phyloP scores from a whole-genome alignment of 768 basidiomycete genomes.

The Lactarius hatsudake region DNA sequence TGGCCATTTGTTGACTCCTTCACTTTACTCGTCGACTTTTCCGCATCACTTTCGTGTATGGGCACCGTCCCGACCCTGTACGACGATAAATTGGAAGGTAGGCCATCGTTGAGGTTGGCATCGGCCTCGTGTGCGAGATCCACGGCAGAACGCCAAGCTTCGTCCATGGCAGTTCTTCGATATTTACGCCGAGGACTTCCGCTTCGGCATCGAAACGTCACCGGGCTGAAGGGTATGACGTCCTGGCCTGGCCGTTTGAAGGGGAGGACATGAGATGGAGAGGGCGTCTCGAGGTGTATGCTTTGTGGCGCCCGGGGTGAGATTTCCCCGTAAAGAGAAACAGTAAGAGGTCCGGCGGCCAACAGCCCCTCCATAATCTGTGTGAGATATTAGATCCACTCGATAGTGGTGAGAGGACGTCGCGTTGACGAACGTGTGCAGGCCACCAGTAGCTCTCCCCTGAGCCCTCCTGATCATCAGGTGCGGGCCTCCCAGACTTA shows the following conservation, averaged over 20 bases:
- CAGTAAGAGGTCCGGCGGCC: constrained; percentile 32
- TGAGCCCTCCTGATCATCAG: constrained; percentile 28
- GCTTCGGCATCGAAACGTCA: constrained; percentile 33
- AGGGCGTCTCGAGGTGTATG: constrained; percentile 35
- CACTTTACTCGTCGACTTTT: background rate
- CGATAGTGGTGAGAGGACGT: constrained; percentile 17
- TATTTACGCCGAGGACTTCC: background rate
- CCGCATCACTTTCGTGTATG: background rate
- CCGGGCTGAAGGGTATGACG: constrained; percentile 43
- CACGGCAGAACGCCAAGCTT: constrained; percentile 24
- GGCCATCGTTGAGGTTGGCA: constrained; percentile 24
- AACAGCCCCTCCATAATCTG: constrained; percentile 27
- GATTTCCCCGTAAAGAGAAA: constrained; percentile 34
- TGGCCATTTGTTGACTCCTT: background rate
- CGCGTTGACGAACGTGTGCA: constrained; percentile 47
- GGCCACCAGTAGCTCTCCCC: constrained; percentile 63
- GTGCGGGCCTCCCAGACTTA: constrained; percentile 36
- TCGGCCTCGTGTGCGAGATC: constrained; percentile 25
- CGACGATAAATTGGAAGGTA: constrained; percentile 26
- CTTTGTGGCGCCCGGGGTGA: constrained; percentile 26
- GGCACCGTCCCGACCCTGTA: constrained; percentile 11
- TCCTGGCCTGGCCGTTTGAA: constrained; percentile 35
- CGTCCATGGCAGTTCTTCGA: constrained; percentile 21
- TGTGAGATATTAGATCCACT: background rate
- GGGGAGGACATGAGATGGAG: constrained; percentile 43